Evolutionary conservation across 2,329 filamentous ascomycete genomes (phyloP), one percentile per base, ranked within the genome.

Genomic region (Thielaviopsis euricoi): DNA sequence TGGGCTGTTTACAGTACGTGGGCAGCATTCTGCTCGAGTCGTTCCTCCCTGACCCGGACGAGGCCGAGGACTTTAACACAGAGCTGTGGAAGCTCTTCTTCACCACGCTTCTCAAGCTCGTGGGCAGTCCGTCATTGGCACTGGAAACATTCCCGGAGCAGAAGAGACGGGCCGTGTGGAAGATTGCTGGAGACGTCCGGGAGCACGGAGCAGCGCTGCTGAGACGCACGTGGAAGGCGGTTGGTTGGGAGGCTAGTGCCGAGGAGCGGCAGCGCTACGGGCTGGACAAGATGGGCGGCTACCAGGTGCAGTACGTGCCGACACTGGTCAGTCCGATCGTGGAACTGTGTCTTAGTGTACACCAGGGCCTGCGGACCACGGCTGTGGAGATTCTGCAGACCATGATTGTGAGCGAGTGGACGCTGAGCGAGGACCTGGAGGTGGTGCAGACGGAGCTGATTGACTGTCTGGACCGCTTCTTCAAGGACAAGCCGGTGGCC

Each of bases 321-420:
- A 84, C 86, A 13, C 77, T 98, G 6, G 89, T 98, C 7, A 85
- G 86, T 0, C 89, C 90, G 0, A 93, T 97, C 55, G 87, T 97
- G 23, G 89, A 94, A 69, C 78, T 98, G 10, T 98, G 93, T 67
- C 76, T 98, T 58, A 97, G 91, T 66, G 89, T 97, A 3, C 93
- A 98, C 64, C 89, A 95, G 68, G 90, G 90, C 3, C 74, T 98
- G 58, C 81, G 93, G 61, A 82, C 82, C 62, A 93, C 95, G 69
- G 93, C 91, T 0, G 89, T 96, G 29, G 87, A 95, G 68, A 87
- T 98, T 21, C 71, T 98, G 61, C 89, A 95, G 68, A 95, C 89
- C 2, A 98, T 98, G 93, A 95, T 98, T 65, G 84, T 97, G 63
- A 95, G 90, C 71, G 93, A 98, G 70, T 98, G 93, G 93, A 90